Percentiles rank a stretch among this genome's conserved stretches.
These are phyloP conservation scores for Xerocomus cyaneibrunnescens DNA, from an alignment of 1,284 basidiomycete species.

Conservation along the genomic window DNA sequence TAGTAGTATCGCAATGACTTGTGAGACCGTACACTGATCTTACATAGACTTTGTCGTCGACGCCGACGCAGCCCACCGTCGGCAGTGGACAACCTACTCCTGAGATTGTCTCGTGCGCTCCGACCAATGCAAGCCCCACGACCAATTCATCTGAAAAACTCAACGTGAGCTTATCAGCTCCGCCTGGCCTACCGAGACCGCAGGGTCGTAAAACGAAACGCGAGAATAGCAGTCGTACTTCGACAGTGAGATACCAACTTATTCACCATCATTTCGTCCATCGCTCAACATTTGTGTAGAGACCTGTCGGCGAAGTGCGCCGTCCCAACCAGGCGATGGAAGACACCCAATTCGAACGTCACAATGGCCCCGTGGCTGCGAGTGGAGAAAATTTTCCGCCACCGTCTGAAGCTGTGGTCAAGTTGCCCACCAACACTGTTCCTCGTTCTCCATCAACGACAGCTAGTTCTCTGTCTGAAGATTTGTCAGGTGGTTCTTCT, in stretches of 20 bases:
- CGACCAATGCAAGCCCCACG: not conserved
- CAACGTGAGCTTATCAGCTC: conserved; percentile 8
- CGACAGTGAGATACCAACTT: conserved; percentile 4
- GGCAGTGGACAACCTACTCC: not conserved
- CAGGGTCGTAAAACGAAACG: too few relatives aligned
- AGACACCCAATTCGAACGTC: not conserved
- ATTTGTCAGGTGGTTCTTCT: conserved; percentile 14
- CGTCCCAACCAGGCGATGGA: not conserved
- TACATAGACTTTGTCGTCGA: conserved; percentile 5
- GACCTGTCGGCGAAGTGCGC: not conserved
- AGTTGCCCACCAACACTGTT: not conserved
- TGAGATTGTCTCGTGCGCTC: not conserved
- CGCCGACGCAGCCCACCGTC: not conserved
- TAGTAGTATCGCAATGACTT: not conserved
- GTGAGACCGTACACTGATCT: conserved; percentile 2
- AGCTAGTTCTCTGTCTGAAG: conserved; percentile 22
- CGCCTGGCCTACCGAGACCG: conserved; percentile 18
- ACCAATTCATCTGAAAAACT: not conserved
- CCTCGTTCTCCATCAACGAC: conserved; percentile 19
- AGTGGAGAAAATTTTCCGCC: conserved; percentile 12
- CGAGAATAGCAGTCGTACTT: not conserved
- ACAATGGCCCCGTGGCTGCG: conserved; percentile 1
- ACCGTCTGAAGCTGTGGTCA: conserved; percentile 13
- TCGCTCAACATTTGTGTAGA: conserved; percentile 7
- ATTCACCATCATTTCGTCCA: not conserved